Evolutionary conservation across 1,284 basidiomycete species (phyloP).

Genomic region (Stygiomarasmius scandens): DNA sequence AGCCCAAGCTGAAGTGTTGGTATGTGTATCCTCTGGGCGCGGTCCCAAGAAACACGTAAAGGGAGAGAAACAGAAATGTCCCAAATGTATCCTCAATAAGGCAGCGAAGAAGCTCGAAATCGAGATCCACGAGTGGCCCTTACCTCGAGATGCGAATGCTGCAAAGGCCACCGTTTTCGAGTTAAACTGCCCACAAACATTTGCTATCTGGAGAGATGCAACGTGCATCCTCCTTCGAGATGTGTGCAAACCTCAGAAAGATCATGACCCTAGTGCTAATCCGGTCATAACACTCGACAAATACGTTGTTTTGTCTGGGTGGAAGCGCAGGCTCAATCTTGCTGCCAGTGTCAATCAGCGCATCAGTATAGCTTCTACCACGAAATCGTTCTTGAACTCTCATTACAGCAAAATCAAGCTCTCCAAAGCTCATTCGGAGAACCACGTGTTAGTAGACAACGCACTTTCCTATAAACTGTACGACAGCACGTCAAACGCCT

Average conservation of each 20-base stretch:
- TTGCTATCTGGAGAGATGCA: slow-evolving; percentile 27
- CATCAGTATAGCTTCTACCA: slow-evolving; percentile 40
- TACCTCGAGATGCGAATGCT: slow-evolving; percentile 21
- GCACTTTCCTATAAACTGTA: neutral
- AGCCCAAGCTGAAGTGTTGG: neutral
- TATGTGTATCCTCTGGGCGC: slow-evolving; percentile 15
- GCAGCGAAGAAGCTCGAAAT: slow-evolving; percentile 27
- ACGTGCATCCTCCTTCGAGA: slow-evolving; percentile 27
- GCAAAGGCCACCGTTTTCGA: slow-evolving; percentile 29
- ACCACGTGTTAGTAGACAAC: neutral
- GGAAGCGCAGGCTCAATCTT: too few species aligned
- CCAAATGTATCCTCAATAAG: slow-evolving; percentile 34
- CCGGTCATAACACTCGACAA: slow-evolving; percentile 1
- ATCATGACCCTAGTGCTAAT: slow-evolving; percentile 11
- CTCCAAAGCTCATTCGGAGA: slow-evolving; percentile 10
- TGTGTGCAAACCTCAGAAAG: slow-evolving; percentile 14
- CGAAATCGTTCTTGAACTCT: slow-evolving; percentile 39
- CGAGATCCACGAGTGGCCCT: slow-evolving; percentile 30
- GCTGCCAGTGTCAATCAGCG: slow-evolving; percentile 7
- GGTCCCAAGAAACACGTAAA: slow-evolving; percentile 2
- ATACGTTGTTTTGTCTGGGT: slow-evolving; percentile 10
- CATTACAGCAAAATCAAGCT: slow-evolving; percentile 37
- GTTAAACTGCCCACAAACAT: slow-evolving; percentile 23
- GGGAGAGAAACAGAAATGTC: slow-evolving; percentile 22
- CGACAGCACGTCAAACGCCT: neutral